Percentiles rank a stretch among this genome's conserved stretches.
Conservation (phyloP, 2,329 filamentous ascomycete genomes). For the Epicoccum sorghinum region DNA sequence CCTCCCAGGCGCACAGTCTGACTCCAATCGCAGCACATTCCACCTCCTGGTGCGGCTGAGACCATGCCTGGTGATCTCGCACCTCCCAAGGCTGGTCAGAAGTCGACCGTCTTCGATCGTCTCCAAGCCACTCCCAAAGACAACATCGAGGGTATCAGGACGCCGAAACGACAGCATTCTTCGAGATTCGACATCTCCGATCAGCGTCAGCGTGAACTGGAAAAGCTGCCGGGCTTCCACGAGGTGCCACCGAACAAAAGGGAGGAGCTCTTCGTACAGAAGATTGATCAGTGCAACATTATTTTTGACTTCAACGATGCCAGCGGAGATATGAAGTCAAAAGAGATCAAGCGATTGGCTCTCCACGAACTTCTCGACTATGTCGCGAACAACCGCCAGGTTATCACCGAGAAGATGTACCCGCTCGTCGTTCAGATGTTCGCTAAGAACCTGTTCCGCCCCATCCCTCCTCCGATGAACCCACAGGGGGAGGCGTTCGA, state of each 20-base stretch:
- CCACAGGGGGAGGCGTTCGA: conserved; percentile 98
- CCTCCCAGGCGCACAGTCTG: neutral
- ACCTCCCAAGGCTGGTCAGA: conserved; percentile 88
- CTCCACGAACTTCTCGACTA: conserved; percentile 97
- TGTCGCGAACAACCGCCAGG: conserved; percentile 96
- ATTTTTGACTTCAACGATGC: conserved; percentile 99
- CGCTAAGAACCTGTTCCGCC: conserved; percentile 95
- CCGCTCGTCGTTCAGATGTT: conserved; percentile 99
- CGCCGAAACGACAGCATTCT: conserved; percentile 94
- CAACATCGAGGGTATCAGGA: conserved; percentile 91
- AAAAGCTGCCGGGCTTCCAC: conserved; percentile 97
- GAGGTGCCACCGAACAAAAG: conserved; percentile 94
- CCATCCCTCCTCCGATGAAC: conserved; percentile 95
- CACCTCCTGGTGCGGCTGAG: conserved; percentile 90
- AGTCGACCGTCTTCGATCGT: conserved; percentile 86
- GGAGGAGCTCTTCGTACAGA: conserved; percentile 98
- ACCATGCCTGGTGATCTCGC: conserved; percentile 98
- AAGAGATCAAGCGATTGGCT: conserved; percentile 97
- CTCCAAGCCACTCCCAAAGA: conserved; percentile 95
- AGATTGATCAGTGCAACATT: conserved; percentile 99
- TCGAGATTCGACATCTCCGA: conserved; percentile 98
- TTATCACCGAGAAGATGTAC: conserved; percentile 99
- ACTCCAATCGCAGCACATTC: conserved; percentile 70
- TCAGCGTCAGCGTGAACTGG: conserved; percentile 83
- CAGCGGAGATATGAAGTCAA: conserved; percentile 98